Percentiles rank a stretch among this genome's conserved stretches.
phyloP scores from a whole-genome alignment of 2,329 filamentous ascomycete genomes.

The Colletotrichum shisoi region DNA sequence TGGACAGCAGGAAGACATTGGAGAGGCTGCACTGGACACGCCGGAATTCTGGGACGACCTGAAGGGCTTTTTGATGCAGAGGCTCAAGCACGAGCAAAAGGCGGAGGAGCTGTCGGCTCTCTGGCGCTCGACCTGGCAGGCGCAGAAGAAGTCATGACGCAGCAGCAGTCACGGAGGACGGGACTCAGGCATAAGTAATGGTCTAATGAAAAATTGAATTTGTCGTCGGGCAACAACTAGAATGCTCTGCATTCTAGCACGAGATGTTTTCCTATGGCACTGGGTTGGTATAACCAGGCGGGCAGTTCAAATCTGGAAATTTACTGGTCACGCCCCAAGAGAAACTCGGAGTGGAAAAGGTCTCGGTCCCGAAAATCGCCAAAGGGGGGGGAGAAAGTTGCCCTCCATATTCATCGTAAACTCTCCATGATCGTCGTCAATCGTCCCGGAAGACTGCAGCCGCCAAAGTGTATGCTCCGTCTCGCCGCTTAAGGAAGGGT shows the following conservation, averaged over 20 bases:
- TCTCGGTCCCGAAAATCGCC: constrained; percentile 34
- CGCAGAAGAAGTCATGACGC: constrained; percentile 48
- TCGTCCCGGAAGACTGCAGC: constrained; percentile 41
- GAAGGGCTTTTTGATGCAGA: constrained; percentile 78
- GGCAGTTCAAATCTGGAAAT: constrained; percentile 48
- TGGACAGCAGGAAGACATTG: constrained; percentile 22
- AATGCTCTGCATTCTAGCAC: constrained; percentile 46
- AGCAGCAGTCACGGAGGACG: constrained; percentile 3
- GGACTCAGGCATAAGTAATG: constrained; percentile 26
- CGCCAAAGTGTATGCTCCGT: constrained; percentile 41
- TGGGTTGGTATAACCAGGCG: constrained; percentile 46
- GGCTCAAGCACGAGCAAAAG: constrained; percentile 73
- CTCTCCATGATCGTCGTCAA: constrained; percentile 43
- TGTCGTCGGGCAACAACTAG: constrained; percentile 39
- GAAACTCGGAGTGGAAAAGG: constrained; percentile 40
- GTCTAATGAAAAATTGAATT: constrained; percentile 37
- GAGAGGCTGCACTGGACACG: constrained; percentile 67
- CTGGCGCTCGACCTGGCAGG: constrained; percentile 77
- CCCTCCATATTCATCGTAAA: constrained; percentile 41
- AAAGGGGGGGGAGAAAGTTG: constrained; percentile 38
- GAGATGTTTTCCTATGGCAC: constrained; percentile 44
- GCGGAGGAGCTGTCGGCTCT: constrained; percentile 70
- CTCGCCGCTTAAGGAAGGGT: constrained; percentile 34
- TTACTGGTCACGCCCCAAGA: constrained; percentile 45
- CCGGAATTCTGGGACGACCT: constrained; percentile 88